Evolutionary conservation across 1,284 basidiomycete species (phyloP).

Genomic region (Lentinus polychrous): DNA sequence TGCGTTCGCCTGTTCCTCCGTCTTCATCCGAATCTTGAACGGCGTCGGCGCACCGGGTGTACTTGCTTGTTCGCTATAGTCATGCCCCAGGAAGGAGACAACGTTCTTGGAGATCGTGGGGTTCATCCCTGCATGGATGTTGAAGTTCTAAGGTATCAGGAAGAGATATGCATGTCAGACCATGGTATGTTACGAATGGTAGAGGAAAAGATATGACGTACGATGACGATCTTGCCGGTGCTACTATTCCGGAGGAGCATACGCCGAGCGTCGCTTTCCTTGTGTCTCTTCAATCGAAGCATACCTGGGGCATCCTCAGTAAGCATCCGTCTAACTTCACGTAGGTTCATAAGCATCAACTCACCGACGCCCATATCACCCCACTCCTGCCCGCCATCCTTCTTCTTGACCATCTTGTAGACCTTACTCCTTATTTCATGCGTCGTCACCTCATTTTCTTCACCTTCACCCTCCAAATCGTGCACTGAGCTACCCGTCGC

Average conservation of each 20-base stretch:
- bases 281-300: constrained; percentile 66
- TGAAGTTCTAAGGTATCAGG: constrained; percentile 57
- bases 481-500: constrained; percentile 36
- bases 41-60: constrained; percentile 21
- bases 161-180: too few species aligned
- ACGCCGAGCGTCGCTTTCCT: constrained; percentile 45
- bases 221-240: constrained; percentile 67
- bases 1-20: constrained; percentile 50
- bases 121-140: constrained; percentile 47
- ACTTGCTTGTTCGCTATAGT: constrained; percentile 41
- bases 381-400: constrained; percentile 49
- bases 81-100: constrained; percentile 65
- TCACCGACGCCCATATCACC: constrained; percentile 53
- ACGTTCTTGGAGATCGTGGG: constrained; percentile 43
- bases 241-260: constrained; percentile 61
- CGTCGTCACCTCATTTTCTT: constrained; percentile 74
- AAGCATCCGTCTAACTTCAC: background rate
- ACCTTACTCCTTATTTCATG: constrained; percentile 59
- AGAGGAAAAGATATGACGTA: too few species aligned
- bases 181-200: too few species aligned
- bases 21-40: constrained; percentile 60
- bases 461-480: constrained; percentile 71
- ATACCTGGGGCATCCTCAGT: constrained; percentile 36
- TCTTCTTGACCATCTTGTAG: constrained; percentile 46
- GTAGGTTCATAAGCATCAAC: constrained; percentile 16